Conservation (phyloP, 441 rosid species). For the Gossypium schwendimanii region DNA sequence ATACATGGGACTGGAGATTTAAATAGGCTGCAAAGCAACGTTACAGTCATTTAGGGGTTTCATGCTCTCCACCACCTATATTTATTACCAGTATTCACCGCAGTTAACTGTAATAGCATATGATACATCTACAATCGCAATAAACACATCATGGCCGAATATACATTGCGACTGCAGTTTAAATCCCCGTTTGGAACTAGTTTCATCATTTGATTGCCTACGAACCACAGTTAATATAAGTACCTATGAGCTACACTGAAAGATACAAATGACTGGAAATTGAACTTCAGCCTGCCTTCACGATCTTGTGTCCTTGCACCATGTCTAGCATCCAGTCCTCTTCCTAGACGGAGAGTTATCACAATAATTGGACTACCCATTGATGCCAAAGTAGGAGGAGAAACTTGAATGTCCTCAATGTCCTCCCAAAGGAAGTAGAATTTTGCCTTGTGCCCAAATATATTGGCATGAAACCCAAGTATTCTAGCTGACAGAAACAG, state of each 20-base stretch:
- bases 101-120: not conserved
- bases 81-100: not conserved
- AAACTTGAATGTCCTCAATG: conserved; percentile 76
- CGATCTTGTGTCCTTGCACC: conserved; percentile 82
- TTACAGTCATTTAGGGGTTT: too few species aligned
- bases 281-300: conserved; percentile 88
- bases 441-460: conserved; percentile 87
- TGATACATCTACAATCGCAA: too few species aligned
- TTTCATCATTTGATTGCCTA: not conserved
- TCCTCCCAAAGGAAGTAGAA: conserved; percentile 98
- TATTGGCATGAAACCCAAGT: conserved; percentile 84
- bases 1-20: not conserved
- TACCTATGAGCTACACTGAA: conserved; percentile 57
- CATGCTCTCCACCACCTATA: not conserved
- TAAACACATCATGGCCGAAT: too few species aligned
- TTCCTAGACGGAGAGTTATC: conserved; percentile 70
- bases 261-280: conserved; percentile 92
- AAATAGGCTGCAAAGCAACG: not conserved
- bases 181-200: not conserved
- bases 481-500: conserved; percentile 88
- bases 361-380: conserved; percentile 91
- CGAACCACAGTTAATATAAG: not conserved
- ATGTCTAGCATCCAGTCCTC: conserved; percentile 80
- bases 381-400: conserved; percentile 74
- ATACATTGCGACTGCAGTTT: not conserved